These are phyloP conservation scores for Daedalea quercina DNA, from an alignment of 768 basidiomycete species.

Conservation along the genomic window DNA sequence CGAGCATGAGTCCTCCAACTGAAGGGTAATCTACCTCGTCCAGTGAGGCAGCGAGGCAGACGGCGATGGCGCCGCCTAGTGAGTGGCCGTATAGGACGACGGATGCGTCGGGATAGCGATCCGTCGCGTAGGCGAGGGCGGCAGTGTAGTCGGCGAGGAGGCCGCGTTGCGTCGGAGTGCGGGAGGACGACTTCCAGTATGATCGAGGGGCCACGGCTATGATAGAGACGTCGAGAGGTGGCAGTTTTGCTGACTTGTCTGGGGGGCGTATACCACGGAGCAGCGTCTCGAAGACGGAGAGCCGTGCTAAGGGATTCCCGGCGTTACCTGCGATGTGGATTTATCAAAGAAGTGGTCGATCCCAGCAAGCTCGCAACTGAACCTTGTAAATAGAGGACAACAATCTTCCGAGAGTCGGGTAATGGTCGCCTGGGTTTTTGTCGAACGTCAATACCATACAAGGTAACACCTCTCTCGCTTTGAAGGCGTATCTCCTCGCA, in stretches of 20 bases:
- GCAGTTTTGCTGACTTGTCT: neutral
- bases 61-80: conserved; percentile 38
- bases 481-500: conserved; percentile 23
- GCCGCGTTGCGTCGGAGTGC: conserved; percentile 31
- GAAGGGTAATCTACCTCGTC: conserved; percentile 4
- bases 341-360: no score
- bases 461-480: conserved; percentile 12
- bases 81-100: conserved; percentile 42
- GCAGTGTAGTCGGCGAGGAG: conserved; percentile 34
- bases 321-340: conserved; percentile 35
- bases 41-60: conserved; percentile 29
- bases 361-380: neutral
- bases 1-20: conserved; percentile 35
- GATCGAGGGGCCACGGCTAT: conserved; percentile 41
- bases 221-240: conserved; percentile 15
- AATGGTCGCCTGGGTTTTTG: neutral
- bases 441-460: conserved; percentile 23
- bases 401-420: conserved; percentile 8
- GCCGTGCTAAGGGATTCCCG: conserved; percentile 39
- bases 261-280: conserved; percentile 9
- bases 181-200: conserved; percentile 39
- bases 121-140: conserved; percentile 25
- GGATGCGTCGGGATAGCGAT: conserved; percentile 25
- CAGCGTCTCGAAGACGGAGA: conserved; percentile 35
- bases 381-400: conserved; percentile 32